A percentile compares a stretch with the other conserved stretches of the same genome.
Conservation (phyloP, 192 early-diverging fungal genomes). For the Backusella tarrabulga region DNA sequence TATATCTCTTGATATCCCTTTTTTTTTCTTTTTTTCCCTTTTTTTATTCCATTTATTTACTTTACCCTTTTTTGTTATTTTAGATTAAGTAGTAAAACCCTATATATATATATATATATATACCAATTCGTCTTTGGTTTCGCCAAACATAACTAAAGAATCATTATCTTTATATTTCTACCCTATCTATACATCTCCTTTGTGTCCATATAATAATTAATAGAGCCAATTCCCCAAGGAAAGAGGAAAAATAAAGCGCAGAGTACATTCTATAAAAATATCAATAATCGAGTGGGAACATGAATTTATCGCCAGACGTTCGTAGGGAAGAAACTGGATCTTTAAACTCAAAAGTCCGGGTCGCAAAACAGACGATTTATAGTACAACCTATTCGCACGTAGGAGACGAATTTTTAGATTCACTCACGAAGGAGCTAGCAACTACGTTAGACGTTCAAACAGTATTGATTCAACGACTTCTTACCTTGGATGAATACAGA, state of each 20-base stretch:
- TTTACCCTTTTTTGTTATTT: background rate
- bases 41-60: background rate
- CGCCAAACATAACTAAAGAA: background rate
- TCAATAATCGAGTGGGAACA: background rate
- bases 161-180: background rate
- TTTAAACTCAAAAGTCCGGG: background rate
- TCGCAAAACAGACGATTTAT: conserved; percentile 18
- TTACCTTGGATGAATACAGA: conserved; percentile 21
- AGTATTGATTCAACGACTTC: conserved; percentile 22
- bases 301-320: conserved; percentile 2
- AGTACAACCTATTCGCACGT: conserved; percentile 20
- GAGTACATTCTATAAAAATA: background rate
- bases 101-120: background rate
- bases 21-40: background rate
- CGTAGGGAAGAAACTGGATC: background rate
- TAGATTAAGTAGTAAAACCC: background rate
- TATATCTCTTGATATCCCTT: background rate
- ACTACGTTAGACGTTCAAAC: conserved; percentile 12
- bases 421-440: conserved; percentile 18
- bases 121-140: background rate
- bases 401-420: conserved; percentile 20
- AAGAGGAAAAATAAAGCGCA: conserved; percentile 3
- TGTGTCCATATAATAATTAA: background rate
- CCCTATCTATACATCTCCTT: background rate
- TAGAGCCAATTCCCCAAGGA: background rate